Evolutionary conservation across 129 eudicot species (phyloP).

Genomic region (Silybum marianum): DNA sequence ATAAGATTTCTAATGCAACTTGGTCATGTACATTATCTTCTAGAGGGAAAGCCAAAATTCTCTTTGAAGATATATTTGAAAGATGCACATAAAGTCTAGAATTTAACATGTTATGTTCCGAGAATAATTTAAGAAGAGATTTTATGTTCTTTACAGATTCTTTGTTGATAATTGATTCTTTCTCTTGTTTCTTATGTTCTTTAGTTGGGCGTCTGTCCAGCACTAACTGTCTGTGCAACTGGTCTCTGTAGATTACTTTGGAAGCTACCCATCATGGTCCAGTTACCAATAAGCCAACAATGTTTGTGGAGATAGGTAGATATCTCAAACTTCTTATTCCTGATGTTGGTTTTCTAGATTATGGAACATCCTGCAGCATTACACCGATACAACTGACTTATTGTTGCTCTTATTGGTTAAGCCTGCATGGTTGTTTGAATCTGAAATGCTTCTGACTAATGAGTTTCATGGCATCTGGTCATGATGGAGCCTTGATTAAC

Average conservation of each 20-base stretch:
- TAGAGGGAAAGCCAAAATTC: too few relatives aligned
- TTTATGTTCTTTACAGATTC: too few relatives aligned
- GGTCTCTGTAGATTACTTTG: slow-evolving; percentile 69
- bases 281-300: slow-evolving; percentile 75
- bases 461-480: not conserved
- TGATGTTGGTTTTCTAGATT: not conserved
- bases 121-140: too few relatives aligned
- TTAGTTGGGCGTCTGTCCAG: not conserved
- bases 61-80: too few relatives aligned
- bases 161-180: not conserved
- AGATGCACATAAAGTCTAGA: too few relatives aligned
- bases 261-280: slow-evolving; percentile 99
- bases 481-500: not conserved
- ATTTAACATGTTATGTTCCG: too few relatives aligned
- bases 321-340: slow-evolving; percentile 18
- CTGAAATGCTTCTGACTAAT: not conserved
- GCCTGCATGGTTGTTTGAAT: not conserved
- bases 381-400: not conserved
- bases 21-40: too few relatives aligned
- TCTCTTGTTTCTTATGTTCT: not conserved
- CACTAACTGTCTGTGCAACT: slow-evolving; percentile 9
- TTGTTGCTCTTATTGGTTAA: not conserved
- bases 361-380: not conserved
- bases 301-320: slow-evolving; percentile 95
- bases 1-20: too few relatives aligned